A percentile compares a stretch with the other conserved stretches of the same genome.
Conservation (phyloP, 768 basidiomycete species). For the Coprinellus aureogranulatus region DNA sequence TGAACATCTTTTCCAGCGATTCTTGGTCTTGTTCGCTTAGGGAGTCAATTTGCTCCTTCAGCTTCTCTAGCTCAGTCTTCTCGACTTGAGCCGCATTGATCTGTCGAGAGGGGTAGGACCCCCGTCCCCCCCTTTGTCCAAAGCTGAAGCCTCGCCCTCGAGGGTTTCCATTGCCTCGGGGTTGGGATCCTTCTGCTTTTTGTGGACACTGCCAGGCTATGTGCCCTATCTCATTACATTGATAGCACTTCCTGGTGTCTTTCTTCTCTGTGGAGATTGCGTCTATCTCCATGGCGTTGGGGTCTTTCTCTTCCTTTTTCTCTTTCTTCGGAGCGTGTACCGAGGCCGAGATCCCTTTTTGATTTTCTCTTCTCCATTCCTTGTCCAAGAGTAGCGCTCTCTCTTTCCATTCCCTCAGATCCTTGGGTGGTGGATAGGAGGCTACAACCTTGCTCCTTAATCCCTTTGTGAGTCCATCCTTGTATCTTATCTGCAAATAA, state of each 20-base stretch:
- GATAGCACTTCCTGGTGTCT: neutral
- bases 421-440: neutral
- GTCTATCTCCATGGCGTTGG: constrained; percentile 1
- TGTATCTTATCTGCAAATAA: neutral
- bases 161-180: neutral
- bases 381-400: neutral
- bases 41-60: too few relatives aligned
- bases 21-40: neutral
- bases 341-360: neutral
- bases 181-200: neutral
- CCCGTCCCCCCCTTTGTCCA: too few relatives aligned
- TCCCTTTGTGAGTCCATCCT: neutral
- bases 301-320: too few relatives aligned
- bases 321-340: too few relatives aligned
- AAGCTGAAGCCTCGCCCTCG: too few relatives aligned
- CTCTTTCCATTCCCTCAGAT: neutral
- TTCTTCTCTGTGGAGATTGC: neutral
- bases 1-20: neutral
- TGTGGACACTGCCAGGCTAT: neutral
- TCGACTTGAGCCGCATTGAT: too few relatives aligned
- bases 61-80: too few relatives aligned
- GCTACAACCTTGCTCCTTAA: neutral
- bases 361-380: neutral
- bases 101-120: neutral
- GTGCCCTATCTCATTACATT: neutral